phyloP scores from a whole-genome alignment of 108 stramenopile species.

The Cyclostephanos invisitatus region DNA sequence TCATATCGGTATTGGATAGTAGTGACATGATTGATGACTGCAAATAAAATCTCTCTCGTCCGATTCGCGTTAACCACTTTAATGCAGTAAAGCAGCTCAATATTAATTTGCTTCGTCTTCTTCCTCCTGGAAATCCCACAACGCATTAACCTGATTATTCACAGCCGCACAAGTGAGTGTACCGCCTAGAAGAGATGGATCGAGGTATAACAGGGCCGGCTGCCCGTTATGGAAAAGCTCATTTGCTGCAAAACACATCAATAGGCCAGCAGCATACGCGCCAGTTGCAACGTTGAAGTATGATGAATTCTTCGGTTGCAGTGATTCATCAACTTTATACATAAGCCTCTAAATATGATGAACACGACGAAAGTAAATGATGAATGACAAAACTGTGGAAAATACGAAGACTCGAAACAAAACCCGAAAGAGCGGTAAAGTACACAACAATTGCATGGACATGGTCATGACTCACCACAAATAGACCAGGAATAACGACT shows the following conservation, averaged over 20 bases:
- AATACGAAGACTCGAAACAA: too few species aligned
- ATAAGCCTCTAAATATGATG: constrained; percentile 18
- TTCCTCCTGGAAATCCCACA: constrained; percentile 43
- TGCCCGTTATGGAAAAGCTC: constrained; percentile 54
- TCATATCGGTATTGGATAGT: too few species aligned
- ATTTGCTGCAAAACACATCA: constrained; percentile 53
- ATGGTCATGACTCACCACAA: constrained; percentile 18
- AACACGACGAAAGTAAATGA: too few species aligned
- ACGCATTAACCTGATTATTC: constrained; percentile 29
- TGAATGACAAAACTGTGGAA: too few species aligned
- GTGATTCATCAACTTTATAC: constrained; percentile 33
- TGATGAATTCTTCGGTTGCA: constrained; percentile 35
- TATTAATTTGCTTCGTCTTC: not conserved
- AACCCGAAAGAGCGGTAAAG: too few species aligned
- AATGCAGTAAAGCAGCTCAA: not conserved
- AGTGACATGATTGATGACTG: too few species aligned
- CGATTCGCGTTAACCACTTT: not conserved
- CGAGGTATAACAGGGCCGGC: constrained; percentile 47
- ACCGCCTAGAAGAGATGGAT: constrained; percentile 31
- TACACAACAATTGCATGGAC: too few species aligned
- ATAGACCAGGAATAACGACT: constrained; percentile 65
- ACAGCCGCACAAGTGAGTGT: constrained; percentile 40
- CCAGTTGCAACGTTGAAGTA: constrained; percentile 53
- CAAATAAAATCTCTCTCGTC: too few species aligned
- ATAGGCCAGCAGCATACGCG: constrained; percentile 52